Evolutionary conservation across 768 basidiomycete species (phyloP).

Genomic region (Russula olivacea): DNA sequence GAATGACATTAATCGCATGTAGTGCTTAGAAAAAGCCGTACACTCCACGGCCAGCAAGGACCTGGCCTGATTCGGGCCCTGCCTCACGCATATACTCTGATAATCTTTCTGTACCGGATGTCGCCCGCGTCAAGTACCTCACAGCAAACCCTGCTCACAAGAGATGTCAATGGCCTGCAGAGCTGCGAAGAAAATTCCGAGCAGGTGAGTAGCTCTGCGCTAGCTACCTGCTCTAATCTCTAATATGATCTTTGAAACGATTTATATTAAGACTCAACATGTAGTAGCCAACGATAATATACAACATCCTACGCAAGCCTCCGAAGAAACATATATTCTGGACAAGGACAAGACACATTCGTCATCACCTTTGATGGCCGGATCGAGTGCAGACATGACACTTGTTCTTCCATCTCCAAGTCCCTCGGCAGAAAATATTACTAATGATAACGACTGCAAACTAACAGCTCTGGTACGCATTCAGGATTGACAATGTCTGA

Average conservation of each 20-base stretch:
- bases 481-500: neutral
- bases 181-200: neutral
- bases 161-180: neutral
- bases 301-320: neutral
- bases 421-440: neutral
- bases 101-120: neutral
- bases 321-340: neutral
- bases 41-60: neutral
- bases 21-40: neutral
- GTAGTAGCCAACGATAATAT: neutral
- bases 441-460: neutral
- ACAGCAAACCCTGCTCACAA: neutral
- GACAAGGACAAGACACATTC: neutral
- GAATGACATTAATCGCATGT: neutral
- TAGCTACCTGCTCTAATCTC: neutral
- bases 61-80: neutral
- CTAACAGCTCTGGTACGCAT: neutral
- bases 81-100: slow-evolving; percentile 14
- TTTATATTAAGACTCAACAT: neutral
- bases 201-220: neutral
- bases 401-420: neutral
- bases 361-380: neutral
- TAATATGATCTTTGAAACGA: neutral
- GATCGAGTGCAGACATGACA: neutral
- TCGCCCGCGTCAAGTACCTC: neutral